Evolutionary conservation across 2,329 filamentous ascomycete genomes (phyloP).

Genomic region (Aspergillus felis): DNA sequence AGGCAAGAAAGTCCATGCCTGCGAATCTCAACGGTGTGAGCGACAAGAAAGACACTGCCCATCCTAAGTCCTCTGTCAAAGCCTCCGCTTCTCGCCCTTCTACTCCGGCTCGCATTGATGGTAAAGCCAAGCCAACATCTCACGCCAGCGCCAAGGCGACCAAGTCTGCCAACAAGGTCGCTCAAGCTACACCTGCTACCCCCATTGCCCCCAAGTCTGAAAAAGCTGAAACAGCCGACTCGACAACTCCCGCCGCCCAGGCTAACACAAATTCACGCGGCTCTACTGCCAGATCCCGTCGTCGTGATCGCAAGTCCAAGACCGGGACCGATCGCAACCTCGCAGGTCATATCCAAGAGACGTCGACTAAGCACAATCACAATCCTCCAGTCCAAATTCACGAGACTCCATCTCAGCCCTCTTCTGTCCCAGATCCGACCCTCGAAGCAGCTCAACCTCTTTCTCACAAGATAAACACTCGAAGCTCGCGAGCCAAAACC

Average conservation of each 20-base stretch:
- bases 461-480: not conserved
- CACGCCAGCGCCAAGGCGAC: slow-evolving; percentile 2
- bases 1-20: slow-evolving; percentile 16
- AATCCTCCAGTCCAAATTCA: not conserved
- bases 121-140: slow-evolving; percentile 6
- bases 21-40: slow-evolving; percentile 10
- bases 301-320: slow-evolving; percentile 10
- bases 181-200: not conserved
- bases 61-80: not conserved
- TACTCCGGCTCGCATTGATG: slow-evolving; percentile 11
- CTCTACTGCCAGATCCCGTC: slow-evolving; percentile 9
- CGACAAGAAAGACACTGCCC: slow-evolving; percentile 2
- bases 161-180: slow-evolving; percentile 2
- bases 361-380: too few species aligned
- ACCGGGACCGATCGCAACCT: not conserved
- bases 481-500: slow-evolving; percentile 1
- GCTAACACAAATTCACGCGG: slow-evolving; percentile 3
- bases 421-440: not conserved
- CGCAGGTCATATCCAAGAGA: too few species aligned
- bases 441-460: not conserved
- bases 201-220: slow-evolving; percentile 1
- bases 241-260: slow-evolving; percentile 6
- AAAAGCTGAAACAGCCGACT: not conserved
- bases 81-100: slow-evolving; percentile 7
- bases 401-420: not conserved